These are phyloP conservation scores for Ceratobasidium sp. DNA, from an alignment of 1,284 basidiomycete genomes.

Conservation along the genomic window DNA sequence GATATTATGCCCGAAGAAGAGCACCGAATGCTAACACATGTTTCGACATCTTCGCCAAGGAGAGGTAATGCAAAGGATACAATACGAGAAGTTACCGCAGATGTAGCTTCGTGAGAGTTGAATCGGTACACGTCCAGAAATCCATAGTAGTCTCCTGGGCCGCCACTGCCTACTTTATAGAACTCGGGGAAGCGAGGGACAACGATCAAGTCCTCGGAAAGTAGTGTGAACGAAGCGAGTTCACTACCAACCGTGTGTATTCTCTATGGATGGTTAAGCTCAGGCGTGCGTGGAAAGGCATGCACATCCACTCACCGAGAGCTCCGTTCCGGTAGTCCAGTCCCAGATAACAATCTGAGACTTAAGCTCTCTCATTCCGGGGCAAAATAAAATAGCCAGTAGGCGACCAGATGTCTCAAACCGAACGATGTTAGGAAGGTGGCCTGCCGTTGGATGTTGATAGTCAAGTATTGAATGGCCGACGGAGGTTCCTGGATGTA, in stretches of 20 bases:
- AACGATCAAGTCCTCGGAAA: slow-evolving; percentile 21
- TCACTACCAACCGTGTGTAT: neutral
- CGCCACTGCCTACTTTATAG: neutral
- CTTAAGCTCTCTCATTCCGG: slow-evolving; percentile 13
- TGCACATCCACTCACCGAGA: slow-evolving; percentile 14
- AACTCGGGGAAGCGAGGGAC: slow-evolving; percentile 1
- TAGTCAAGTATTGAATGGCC: slow-evolving; percentile 8
- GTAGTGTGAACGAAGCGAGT: slow-evolving; percentile 13
- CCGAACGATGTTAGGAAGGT: neutral
- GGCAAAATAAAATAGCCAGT: slow-evolving; percentile 22
- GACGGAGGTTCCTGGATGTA: slow-evolving; percentile 10
- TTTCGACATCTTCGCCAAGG: neutral
- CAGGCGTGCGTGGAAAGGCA: neutral
- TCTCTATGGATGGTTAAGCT: slow-evolving; percentile 13
- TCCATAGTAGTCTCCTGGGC: neutral
- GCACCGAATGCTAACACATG: neutral
- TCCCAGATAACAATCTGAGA: slow-evolving; percentile 27
- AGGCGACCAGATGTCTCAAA: neutral
- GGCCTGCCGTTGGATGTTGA: slow-evolving; percentile 13
- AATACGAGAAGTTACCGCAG: slow-evolving; percentile 2
- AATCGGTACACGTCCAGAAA: slow-evolving; percentile 14
- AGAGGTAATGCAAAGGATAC: slow-evolving; percentile 11
- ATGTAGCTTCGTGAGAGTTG: neutral
- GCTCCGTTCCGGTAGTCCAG: slow-evolving; percentile 32
- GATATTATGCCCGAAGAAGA: slow-evolving; percentile 20